A percentile compares a stretch with the other conserved stretches of the same genome.
phyloP scores from a whole-genome alignment of 2,329 filamentous ascomycete species.

The Verticillium dahliae region DNA sequence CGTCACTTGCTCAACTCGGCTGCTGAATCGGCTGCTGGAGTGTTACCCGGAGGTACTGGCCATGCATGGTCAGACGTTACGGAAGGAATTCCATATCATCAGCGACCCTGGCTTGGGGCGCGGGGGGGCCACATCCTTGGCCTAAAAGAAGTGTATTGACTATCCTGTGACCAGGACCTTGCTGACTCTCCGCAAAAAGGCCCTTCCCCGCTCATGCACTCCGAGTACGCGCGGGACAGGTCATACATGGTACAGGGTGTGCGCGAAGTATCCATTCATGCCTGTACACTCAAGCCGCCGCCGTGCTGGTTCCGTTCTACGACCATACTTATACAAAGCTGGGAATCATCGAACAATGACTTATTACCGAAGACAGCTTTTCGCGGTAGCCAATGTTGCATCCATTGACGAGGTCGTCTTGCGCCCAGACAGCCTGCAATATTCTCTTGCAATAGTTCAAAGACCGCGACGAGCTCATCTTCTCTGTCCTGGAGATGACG shows the following conservation, averaged over 20 bases:
- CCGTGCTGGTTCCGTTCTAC: background rate
- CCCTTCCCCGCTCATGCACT: background rate
- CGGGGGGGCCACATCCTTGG: background rate
- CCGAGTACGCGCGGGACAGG: background rate
- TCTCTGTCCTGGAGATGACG: conserved; percentile 19
- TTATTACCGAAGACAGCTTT: background rate
- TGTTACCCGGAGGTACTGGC: background rate
- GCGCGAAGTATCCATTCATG: background rate
- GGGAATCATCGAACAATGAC: background rate
- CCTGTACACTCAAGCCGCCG: background rate
- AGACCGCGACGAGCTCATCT: conserved; percentile 16
- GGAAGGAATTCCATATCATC: background rate
- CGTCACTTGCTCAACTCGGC: background rate
- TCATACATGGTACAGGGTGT: background rate
- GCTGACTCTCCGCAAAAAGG: background rate
- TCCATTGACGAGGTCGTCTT: conserved; percentile 26
- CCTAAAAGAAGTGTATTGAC: background rate
- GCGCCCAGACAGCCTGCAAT: conserved; percentile 24
- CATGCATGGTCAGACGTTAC: no score
- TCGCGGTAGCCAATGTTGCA: background rate
- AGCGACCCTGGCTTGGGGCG: background rate
- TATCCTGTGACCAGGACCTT: background rate
- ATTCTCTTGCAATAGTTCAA: conserved; percentile 16
- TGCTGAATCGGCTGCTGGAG: background rate
- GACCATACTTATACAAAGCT: background rate